A percentile compares a stretch with the other conserved stretches of the same genome.
Conservation (phyloP, 139 green algal species). For the Micractinium sp. region DNA sequence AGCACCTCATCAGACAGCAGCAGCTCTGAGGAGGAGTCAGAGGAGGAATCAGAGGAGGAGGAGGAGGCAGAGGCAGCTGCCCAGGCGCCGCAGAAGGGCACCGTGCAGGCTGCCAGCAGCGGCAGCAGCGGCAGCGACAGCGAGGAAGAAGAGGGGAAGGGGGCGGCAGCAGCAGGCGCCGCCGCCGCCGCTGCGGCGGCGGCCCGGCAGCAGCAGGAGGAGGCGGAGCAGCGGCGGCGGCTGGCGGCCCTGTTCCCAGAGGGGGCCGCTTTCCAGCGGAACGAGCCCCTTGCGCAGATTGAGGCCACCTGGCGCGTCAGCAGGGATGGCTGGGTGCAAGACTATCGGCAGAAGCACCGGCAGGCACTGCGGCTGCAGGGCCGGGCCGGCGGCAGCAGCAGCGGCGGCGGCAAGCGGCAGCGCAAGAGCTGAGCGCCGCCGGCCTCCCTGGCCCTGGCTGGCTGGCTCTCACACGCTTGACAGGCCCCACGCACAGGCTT, state of each 20-base stretch:
- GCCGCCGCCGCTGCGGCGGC: neutral
- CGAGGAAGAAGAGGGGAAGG: neutral
- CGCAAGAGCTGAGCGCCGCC: slow-evolving; percentile 10
- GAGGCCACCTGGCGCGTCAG: slow-evolving; percentile 38
- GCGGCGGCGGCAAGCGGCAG: slow-evolving; percentile 30
- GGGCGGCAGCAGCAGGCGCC: neutral
- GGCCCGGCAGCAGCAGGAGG: neutral
- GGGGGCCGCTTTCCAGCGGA: slow-evolving; percentile 30
- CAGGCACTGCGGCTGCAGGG: slow-evolving; percentile 32
- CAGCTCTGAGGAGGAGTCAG: neutral
- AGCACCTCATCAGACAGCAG: neutral
- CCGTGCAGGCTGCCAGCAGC: neutral
- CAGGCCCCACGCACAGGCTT: no score
- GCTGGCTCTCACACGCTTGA: no score
- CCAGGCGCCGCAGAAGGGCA: neutral
- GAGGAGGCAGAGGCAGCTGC: neutral
- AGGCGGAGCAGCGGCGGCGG: neutral
- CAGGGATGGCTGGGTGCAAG: slow-evolving; percentile 21
- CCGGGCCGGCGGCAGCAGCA: no score
- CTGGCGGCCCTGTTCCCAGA: slow-evolving; percentile 28
- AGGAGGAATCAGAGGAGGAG: neutral
- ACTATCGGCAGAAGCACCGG: slow-evolving; percentile 37
- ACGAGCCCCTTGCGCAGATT: slow-evolving; percentile 35
- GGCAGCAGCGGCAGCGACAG: neutral
- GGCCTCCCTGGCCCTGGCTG: no score